These are phyloP conservation scores for Aethionema arabicum DNA, from an alignment of 345 rosid species.

Conservation along the genomic window DNA sequence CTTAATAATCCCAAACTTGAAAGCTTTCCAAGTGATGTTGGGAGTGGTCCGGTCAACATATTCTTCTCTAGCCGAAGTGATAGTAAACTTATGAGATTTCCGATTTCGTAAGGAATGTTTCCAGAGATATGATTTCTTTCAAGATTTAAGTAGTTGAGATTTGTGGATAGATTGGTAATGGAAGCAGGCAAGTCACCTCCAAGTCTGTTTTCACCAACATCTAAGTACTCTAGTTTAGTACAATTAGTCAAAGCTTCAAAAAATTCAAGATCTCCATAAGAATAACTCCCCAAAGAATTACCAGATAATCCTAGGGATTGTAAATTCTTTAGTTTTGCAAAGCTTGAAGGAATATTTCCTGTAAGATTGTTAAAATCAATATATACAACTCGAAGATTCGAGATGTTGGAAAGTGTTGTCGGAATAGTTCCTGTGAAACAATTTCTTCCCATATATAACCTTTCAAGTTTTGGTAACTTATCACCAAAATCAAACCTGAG, in stretches of 20 bases:
- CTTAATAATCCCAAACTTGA: not conserved
- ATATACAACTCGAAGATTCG: fast-evolving
- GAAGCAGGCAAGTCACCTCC: not conserved
- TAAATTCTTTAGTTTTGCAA: not conserved
- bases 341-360: conserved; percentile 1
- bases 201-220: not conserved
- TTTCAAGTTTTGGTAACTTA: not conserved
- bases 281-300: conserved; percentile 16
- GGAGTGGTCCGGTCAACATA: conserved; percentile 6
- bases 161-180: conserved; percentile 3
- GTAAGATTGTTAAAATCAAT: not conserved
- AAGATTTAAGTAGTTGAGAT: not conserved
- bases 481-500: conserved; percentile 7
- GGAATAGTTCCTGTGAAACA: not conserved
- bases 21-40: conserved; percentile 21
- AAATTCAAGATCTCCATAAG: conserved; percentile 6
- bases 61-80: not conserved
- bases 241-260: conserved; percentile 22
- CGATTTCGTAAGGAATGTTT: conserved; percentile 22
- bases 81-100: conserved; percentile 8
- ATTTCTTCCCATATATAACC: not conserved
- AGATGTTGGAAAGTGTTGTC: conserved; percentile 1
- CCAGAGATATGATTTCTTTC: not conserved
- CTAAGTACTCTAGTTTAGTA: not conserved
- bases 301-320: not conserved